phyloP scores from a whole-genome alignment of 805 yeast genomes.

The Brettanomyces custersianus region DNA sequence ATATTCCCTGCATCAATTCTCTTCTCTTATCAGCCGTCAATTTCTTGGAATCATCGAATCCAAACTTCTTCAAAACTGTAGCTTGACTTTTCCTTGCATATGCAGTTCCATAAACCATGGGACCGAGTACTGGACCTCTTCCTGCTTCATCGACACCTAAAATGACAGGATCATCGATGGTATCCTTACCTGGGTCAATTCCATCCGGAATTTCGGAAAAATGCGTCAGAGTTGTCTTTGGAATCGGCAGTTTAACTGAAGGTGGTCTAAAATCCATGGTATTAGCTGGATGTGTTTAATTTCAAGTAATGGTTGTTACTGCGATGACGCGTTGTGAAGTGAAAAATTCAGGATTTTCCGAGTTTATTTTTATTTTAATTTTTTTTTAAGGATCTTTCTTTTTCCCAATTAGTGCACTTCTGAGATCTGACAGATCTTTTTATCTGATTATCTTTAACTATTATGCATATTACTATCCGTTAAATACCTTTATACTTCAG shows the following conservation, averaged over 20 bases:
- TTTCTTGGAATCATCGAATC: constrained; percentile 91
- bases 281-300: background rate
- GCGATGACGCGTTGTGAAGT: no score
- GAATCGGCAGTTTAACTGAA: constrained; percentile 22
- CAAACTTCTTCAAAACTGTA: constrained; percentile 45
- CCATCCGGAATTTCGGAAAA: constrained; percentile 39
- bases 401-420: no score
- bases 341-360: no score
- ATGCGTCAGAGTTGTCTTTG: constrained; percentile 38
- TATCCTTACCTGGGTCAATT: constrained; percentile 18
- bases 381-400: no score
- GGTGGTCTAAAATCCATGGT: constrained; percentile 24
- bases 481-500: no score
- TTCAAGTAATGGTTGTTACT: background rate
- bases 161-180: constrained; percentile 30
- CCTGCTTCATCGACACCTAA: constrained; percentile 99
- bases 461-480: no score
- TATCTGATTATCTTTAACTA: no score
- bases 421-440: no score
- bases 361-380: no score
- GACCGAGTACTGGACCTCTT: constrained; percentile 95
- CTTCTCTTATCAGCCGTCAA: constrained; percentile 66
- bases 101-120: constrained; percentile 93
- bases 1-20: constrained; percentile 46
- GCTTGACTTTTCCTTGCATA: constrained; percentile 56